Evolutionary conservation across 331 rosid species (phyloP).

Genomic region (Malus hybrid): DNA sequence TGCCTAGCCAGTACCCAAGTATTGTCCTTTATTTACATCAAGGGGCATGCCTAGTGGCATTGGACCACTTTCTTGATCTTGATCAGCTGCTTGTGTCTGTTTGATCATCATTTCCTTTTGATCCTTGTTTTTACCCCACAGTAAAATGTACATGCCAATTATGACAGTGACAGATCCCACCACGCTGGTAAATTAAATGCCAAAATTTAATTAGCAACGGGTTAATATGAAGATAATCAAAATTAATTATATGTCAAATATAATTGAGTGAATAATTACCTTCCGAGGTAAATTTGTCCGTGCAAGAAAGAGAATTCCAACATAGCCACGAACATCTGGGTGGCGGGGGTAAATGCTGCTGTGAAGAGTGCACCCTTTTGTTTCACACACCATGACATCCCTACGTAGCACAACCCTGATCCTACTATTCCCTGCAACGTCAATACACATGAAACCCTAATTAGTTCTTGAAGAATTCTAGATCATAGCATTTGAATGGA

Average conservation of each 20-base stretch:
- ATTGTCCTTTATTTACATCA: no score
- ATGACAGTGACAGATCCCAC: constrained; percentile 66
- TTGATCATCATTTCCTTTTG: constrained; percentile 19
- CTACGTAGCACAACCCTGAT: constrained; percentile 31
- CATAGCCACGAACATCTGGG: no score
- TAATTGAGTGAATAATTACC: constrained; percentile 27
- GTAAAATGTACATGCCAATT: constrained; percentile 67
- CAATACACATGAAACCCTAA: background rate
- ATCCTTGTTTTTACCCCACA: constrained; percentile 70
- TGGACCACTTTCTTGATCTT: constrained; percentile 22
- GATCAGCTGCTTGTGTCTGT: constrained; percentile 31
- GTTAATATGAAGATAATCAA: background rate
- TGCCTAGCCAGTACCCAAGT: no score
- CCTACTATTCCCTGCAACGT: constrained; percentile 68
- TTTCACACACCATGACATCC: no score
- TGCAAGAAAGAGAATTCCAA: no score
- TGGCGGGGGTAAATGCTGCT: no score
- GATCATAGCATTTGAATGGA: no score
- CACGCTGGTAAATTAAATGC: constrained; percentile 34
- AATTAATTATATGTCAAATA: background rate
- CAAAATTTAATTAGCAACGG: constrained; percentile 2
- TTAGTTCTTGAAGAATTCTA: background rate
- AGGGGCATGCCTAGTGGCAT: no score
- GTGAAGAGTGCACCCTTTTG: no score
- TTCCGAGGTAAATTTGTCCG: constrained; percentile 26